Evolutionary conservation across 192 early-diverging fungal genomes (phyloP).

Genomic region (Phycomyces blakesleeanus): DNA sequence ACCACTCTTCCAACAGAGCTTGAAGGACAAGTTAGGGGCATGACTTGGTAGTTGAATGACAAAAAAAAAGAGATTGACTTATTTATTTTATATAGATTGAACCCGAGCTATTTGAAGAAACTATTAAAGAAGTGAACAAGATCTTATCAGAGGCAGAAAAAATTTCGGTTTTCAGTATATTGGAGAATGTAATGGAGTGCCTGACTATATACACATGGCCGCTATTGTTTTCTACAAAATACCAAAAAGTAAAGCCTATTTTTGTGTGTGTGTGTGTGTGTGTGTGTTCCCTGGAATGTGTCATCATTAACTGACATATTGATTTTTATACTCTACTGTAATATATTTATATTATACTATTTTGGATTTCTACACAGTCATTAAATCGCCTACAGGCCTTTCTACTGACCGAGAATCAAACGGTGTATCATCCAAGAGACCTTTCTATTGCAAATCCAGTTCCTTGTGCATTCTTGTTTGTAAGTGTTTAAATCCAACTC

Average conservation of each 20-base stretch:
- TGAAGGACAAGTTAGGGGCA: constrained; percentile 15
- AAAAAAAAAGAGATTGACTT: background rate
- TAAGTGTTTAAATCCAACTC: background rate
- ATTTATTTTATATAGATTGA: constrained; percentile 3
- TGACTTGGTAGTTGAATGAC: no score
- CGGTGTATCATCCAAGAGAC: no score
- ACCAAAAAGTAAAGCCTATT: constrained; percentile 28
- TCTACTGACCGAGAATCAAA: no score
- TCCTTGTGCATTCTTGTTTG: no score
- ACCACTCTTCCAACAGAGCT: constrained; percentile 24
- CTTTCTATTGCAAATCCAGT: no score
- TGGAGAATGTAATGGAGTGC: constrained; percentile 37
- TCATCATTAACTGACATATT: no score
- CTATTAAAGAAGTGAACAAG: constrained; percentile 30
- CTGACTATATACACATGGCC: constrained; percentile 37
- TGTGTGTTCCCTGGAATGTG: no score
- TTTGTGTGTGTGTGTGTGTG: background rate
- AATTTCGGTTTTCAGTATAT: constrained; percentile 19
- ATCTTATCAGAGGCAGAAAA: constrained; percentile 29
- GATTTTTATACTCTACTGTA: no score
- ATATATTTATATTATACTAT: no score
- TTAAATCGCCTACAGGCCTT: no score
- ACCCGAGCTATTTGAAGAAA: background rate
- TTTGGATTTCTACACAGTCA: no score
- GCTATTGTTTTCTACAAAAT: constrained; percentile 24